Conservation (phyloP, 129 eudicot species). For the Logfia minima region DNA sequence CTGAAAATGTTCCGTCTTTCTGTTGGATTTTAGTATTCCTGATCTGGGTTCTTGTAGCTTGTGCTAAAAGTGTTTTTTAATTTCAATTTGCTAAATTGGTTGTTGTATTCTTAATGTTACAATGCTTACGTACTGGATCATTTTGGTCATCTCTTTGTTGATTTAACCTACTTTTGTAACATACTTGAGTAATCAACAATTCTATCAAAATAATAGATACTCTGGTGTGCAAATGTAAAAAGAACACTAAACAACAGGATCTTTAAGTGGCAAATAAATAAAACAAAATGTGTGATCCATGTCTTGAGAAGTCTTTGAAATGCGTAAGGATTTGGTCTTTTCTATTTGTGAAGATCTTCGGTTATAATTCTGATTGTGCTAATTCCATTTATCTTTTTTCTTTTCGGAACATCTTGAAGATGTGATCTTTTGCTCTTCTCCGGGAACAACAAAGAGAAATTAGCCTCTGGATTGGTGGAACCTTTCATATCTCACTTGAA, state of each 20-base stretch:
- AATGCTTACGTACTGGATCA: neutral
- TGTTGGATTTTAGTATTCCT: neutral
- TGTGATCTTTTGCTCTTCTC: constrained; percentile 85
- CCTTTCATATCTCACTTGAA: constrained; percentile 83
- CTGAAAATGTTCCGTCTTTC: neutral
- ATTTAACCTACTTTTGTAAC: neutral
- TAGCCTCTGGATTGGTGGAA: constrained; percentile 92
- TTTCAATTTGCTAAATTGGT: constrained; percentile 3
- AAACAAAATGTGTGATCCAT: neutral
- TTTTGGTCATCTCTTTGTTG: constrained; percentile 9
- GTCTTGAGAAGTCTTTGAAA: neutral
- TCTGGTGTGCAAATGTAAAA: neutral
- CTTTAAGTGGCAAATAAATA: neutral
- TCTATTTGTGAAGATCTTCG: neutral
- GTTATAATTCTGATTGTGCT: constrained; percentile 19
- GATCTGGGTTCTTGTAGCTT: neutral
- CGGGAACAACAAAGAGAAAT: constrained; percentile 75
- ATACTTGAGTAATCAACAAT: neutral
- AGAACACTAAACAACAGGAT: neutral
- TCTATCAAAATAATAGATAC: neutral
- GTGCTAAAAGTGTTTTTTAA: constrained; percentile 4
- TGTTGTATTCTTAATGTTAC: neutral
- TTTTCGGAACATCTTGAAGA: constrained; percentile 40
- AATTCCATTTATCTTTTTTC: constrained; percentile 19
- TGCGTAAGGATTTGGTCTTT: neutral